Evolutionary conservation across 176 grass and related monocot species (phyloP), one percentile per base, ranked within the genome.

Genomic region (Dactylis glomerata): DNA sequence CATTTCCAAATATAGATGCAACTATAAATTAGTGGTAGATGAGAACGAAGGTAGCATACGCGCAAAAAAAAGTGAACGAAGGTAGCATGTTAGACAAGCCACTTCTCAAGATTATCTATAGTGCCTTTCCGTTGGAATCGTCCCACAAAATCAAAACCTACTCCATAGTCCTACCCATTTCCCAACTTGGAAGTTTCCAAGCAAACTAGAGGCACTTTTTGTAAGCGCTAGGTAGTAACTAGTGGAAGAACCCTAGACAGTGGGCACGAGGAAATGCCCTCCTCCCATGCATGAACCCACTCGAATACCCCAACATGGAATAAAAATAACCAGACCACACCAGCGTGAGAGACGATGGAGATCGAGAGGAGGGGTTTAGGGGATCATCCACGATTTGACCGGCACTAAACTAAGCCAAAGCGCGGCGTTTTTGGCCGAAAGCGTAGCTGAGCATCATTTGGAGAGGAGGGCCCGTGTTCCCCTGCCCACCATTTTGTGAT

Each of bases 331-430:
- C 33, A 50, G 52, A 38, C 57, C 49, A 41, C 5, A 23, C 61
- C 61, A 10, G 30, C 14, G 12, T 50, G 61, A 23, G 55, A 58
- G 65, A 30, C 27, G 65, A 82, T 5, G 44, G 46, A 49, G 84
- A 90, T 90, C 80, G 84, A 87, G 84, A 28, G 40, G 88, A 89
- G 82, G 87, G 66, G 80, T 90, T 90, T 75, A 67, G 84, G 88
- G 88, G 84, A 90, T 90, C 75, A 90, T 75, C 45, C 27, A 32
- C 5, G 66, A 87, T 90, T 83, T 90, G 88, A 90, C 75, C 38
- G 68, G 5, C 79, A 75, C 37, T 83, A 83, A 86, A 83, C 84
- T 58, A 83, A 71, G 11, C 36, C 3, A 83, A 83, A 87, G 75
- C 22, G 65, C 73, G 38, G 80, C 1, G 66, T 64, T 51, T 32